Conservation (phyloP, 2,329 filamentous ascomycete species). For the Phialophora expanda region DNA sequence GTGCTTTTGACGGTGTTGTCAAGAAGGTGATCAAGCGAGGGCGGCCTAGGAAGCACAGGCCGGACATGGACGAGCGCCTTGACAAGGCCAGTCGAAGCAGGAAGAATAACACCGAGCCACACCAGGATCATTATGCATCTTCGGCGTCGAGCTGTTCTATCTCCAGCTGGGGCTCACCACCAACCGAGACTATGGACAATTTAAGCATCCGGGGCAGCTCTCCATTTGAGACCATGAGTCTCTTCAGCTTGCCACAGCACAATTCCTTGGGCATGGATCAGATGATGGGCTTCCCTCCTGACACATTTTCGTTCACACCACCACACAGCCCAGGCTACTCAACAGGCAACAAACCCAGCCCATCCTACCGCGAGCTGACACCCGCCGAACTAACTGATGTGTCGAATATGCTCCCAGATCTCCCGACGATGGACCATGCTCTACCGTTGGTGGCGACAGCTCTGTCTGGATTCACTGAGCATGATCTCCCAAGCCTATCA, state of each 20-base stretch:
- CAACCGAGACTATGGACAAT: slow-evolving; percentile 49
- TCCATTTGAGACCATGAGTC: slow-evolving; percentile 41
- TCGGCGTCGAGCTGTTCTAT: slow-evolving; percentile 48
- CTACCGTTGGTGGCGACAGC: slow-evolving; percentile 24
- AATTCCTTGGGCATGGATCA: slow-evolving; percentile 26
- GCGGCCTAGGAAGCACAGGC: slow-evolving; percentile 66
- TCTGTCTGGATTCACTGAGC: slow-evolving; percentile 23
- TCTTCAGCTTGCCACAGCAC: slow-evolving; percentile 35
- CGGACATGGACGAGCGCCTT: slow-evolving; percentile 62
- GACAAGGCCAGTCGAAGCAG: slow-evolving; percentile 63
- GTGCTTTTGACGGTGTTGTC: slow-evolving; percentile 82
- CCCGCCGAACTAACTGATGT: slow-evolving; percentile 40
- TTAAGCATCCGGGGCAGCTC: slow-evolving; percentile 48
- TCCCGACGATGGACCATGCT: slow-evolving; percentile 32
- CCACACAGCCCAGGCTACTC: slow-evolving; percentile 53
- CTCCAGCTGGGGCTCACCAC: slow-evolving; percentile 50
- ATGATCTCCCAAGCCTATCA: slow-evolving; percentile 36
- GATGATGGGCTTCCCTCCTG: slow-evolving; percentile 44
- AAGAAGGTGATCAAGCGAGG: slow-evolving; percentile 71
- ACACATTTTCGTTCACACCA: slow-evolving; percentile 54
- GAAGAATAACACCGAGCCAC: slow-evolving; percentile 29
- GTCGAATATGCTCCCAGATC: slow-evolving; percentile 32
- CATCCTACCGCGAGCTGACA: slow-evolving; percentile 47
- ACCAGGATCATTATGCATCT: slow-evolving; percentile 45
- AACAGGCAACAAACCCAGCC: slow-evolving; percentile 48